Evolutionary conservation across 768 basidiomycete species (phyloP).

Genomic region (Mycena latifolia): DNA sequence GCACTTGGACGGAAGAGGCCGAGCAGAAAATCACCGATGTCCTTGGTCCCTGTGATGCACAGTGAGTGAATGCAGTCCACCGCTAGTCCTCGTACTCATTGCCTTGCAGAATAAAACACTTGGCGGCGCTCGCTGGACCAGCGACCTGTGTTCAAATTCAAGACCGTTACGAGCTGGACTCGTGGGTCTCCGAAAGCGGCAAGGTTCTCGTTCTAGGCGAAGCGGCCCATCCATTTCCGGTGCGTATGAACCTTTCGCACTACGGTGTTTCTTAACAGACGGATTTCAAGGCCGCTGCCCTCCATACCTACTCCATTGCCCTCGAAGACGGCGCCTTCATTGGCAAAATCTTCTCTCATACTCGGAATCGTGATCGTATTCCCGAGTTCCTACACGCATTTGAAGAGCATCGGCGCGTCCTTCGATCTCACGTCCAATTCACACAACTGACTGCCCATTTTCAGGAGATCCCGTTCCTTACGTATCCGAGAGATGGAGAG

Average conservation of each 20-base stretch:
- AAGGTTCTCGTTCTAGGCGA: conserved; percentile 19
- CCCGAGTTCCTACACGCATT: conserved; percentile 28
- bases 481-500: conserved; percentile 11
- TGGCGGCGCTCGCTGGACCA: conserved; percentile 17
- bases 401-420: conserved; percentile 24
- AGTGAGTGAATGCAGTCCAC: not conserved
- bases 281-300: not conserved
- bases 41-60: conserved; percentile 13
- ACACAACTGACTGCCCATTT: not conserved
- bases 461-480: conserved; percentile 7
- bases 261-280: not conserved
- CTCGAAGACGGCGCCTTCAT: conserved; percentile 32
- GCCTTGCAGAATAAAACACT: conserved; percentile 4
- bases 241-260: not conserved
- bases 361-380: conserved; percentile 1
- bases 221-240: conserved; percentile 30
- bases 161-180: conserved; percentile 16
- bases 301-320: conserved; percentile 15
- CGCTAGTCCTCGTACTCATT: not conserved
- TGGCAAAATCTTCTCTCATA: conserved; percentile 31
- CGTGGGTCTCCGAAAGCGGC: conserved; percentile 29
- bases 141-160: conserved; percentile 17
- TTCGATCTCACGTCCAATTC: not conserved
- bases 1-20: conserved; percentile 7
- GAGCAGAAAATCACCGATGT: conserved; percentile 4